Conservation (phyloP, 1,284 basidiomycete species). For the Cutaneotrichosporon arboriforme region DNA sequence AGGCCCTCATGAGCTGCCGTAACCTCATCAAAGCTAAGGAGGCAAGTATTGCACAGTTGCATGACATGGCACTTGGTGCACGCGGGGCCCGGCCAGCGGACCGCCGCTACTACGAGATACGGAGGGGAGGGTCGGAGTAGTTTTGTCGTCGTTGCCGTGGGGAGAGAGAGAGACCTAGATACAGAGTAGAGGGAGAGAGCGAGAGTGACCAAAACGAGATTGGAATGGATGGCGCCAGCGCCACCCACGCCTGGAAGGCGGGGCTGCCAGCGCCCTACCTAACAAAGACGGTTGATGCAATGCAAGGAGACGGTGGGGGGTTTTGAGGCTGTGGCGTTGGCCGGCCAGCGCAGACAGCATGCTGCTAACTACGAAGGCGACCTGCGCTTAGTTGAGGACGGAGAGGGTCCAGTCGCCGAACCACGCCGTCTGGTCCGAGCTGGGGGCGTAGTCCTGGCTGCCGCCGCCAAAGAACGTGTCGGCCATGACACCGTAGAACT, state of each 20-base stretch:
- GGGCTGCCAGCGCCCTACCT: not conserved
- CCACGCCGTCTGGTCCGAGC: conserved; percentile 56
- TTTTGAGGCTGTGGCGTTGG: too few species aligned
- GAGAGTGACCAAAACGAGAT: not conserved
- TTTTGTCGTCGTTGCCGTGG: not conserved
- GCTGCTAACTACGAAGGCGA: not conserved
- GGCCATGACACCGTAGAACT: conserved; percentile 59
- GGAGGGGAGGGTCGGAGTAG: too few species aligned
- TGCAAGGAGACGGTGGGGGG: not conserved
- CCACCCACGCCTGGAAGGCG: not conserved
- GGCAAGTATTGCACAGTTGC: too few species aligned
- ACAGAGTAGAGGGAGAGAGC: not conserved
- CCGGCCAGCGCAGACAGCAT: too few species aligned
- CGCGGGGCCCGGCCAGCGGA: too few species aligned
- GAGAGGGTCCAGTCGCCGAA: conserved; percentile 63
- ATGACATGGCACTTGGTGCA: too few species aligned
- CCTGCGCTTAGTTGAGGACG: conserved; percentile 50
- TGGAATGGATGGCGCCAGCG: not conserved
- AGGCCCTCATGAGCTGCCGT: too few species aligned
- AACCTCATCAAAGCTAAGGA: too few species aligned
- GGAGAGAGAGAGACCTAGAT: not conserved
- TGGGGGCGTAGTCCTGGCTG: conserved; percentile 53
- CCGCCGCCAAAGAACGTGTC: conserved; percentile 61
- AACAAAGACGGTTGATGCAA: not conserved
- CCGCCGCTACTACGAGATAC: too few species aligned